Percentiles rank a stretch among this genome's conserved stretches.
Conservation (phyloP, 305 asterid species). For the Vinca major region DNA sequence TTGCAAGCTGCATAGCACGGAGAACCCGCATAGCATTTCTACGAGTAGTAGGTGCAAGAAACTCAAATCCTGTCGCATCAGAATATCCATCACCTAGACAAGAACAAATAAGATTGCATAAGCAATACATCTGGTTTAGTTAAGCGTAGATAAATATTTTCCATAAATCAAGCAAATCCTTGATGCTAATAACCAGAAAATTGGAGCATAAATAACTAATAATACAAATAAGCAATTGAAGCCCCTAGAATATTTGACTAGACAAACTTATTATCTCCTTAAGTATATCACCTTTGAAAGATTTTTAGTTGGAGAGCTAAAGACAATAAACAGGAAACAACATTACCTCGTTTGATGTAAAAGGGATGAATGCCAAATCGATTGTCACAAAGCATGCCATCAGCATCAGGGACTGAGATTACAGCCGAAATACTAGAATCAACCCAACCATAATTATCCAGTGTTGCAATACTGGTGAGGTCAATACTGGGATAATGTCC, state of each 20-base stretch:
- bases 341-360: constrained; percentile 75
- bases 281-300: background rate
- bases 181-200: background rate
- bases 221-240: background rate
- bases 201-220: background rate
- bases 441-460: constrained; percentile 68
- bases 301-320: background rate
- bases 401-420: constrained; percentile 31
- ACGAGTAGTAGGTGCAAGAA: constrained; percentile 84
- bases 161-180: background rate
- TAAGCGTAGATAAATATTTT: background rate
- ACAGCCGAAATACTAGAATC: constrained; percentile 39
- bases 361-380: constrained; percentile 88
- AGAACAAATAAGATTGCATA: constrained; percentile 13
- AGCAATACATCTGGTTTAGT: constrained; percentile 1
- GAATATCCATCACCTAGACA: constrained; percentile 45
- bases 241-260: background rate
- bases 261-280: background rate
- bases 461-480: constrained; percentile 34
- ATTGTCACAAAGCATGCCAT: constrained; percentile 50
- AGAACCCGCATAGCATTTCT: constrained; percentile 82
- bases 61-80: constrained; percentile 56
- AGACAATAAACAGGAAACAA: background rate
- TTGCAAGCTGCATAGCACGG: constrained; percentile 97
- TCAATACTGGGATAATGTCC: constrained; percentile 38